Base-by-base conservation (phyloP, 1,284 basidiomycete genomes). In the Trichosporon faecale region DNA sequence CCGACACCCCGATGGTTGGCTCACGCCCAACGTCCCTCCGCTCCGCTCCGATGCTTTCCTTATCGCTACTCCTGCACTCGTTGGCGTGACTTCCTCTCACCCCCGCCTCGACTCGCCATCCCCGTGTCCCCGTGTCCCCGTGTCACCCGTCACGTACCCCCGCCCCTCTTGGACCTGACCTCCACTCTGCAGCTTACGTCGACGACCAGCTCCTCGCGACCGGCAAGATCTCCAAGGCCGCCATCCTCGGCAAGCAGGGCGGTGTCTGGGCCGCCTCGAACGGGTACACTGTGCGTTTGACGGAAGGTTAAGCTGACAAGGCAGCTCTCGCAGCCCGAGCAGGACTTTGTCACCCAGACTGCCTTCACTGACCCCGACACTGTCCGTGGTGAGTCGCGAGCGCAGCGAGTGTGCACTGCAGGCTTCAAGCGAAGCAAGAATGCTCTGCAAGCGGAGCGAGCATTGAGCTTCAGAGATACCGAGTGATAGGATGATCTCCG, bases 201-300 rank as follows among this genome's bases (percentile, higher is more conserved):
- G 93, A 98, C 84, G 85, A 85, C 79, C 91, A 95, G 82, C 89
- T 98, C 73, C 82, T 96, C 74, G 91, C 89, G 33, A 91, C 86
- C 70, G 90, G 89, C 76, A 92, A 89, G 84, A 86, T 97, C 80
- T 70, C 85, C 52, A 87, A 88, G 77, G 94, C 93, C 52, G 94
- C 94, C 57, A 97, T 98, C 83, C 74, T 98, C 67, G 95, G 94
- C 52, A 88, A 87, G 74, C 85, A 89, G 77, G 94, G 94, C 65
- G 94, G 95, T 72, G 87, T 95, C 29, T 98, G 95, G 95, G 95
- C 94, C 23, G 77, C 87, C 6, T 89, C 89, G 16, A 14, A 87
- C 9, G 91, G 89, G n/a, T 95, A 91, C 84, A 87, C 81, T 35
- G 94, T 96, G 81, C 82, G 90, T 7, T 61, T 2, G 33, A 4